A percentile compares a stretch with the other conserved stretches of the same genome.
Evolutionary conservation across 805 yeast genomes (phyloP).

Genomic region (Lipomyces orientalis): DNA sequence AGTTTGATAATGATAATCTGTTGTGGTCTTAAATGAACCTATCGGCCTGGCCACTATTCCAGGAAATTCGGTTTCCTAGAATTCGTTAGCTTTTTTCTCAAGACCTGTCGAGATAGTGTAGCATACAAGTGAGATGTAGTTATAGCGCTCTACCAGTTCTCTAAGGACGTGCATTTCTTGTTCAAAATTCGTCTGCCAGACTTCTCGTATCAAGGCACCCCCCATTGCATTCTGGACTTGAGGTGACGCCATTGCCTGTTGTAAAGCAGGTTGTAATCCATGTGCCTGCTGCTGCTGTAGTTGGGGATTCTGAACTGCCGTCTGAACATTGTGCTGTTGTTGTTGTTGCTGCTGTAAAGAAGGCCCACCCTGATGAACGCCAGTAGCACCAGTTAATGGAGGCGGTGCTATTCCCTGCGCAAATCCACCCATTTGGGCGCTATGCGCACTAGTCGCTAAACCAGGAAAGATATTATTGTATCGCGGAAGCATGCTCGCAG

Average conservation of each 20-base stretch:
- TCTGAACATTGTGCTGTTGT: slow-evolving; percentile 31
- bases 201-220: slow-evolving; percentile 42
- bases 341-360: slow-evolving; percentile 26
- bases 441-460: neutral
- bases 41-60: slow-evolving; percentile 96
- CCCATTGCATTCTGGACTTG: slow-evolving; percentile 25
- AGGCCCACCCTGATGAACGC: neutral
- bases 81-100: slow-evolving; percentile 52
- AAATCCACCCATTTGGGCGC: slow-evolving; percentile 11
- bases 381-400: slow-evolving; percentile 9
- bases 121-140: slow-evolving; percentile 49
- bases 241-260: slow-evolving; percentile 30
- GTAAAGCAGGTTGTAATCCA: slow-evolving; percentile 34
- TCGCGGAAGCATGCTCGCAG: slow-evolving; percentile 15
- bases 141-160: slow-evolving; percentile 47
- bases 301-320: slow-evolving; percentile 35
- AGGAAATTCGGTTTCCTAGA: slow-evolving; percentile 88
- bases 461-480: slow-evolving; percentile 17
- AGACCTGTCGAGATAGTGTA: slow-evolving; percentile 67
- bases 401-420: slow-evolving; percentile 5
- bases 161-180: slow-evolving; percentile 50
- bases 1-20: slow-evolving; percentile 95
- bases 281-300: slow-evolving; percentile 31
- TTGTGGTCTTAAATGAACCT: slow-evolving; percentile 85
- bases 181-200: slow-evolving; percentile 51